phyloP scores from a whole-genome alignment of 306 rosid genomes.

The Luffa acutangula region DNA sequence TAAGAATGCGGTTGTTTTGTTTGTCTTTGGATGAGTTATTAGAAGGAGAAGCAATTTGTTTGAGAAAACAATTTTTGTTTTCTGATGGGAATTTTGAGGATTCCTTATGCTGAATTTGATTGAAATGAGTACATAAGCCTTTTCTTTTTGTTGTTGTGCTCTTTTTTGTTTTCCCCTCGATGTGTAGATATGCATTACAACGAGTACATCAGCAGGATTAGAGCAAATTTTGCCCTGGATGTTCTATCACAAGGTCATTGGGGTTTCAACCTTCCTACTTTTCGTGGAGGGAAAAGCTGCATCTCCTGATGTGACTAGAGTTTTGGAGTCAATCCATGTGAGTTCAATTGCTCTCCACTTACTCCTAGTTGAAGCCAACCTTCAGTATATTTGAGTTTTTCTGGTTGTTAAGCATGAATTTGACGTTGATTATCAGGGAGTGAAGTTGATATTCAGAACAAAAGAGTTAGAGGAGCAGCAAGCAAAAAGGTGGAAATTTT shows the following conservation, averaged over 20 bases:
- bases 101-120: neutral
- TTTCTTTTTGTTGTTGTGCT: too few relatives aligned
- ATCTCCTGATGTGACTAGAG: constrained; percentile 59
- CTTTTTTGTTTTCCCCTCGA: too few relatives aligned
- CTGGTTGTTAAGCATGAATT: constrained; percentile 3
- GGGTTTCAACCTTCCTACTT: constrained; percentile 68
- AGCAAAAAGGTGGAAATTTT: constrained; percentile 60
- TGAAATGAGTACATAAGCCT: neutral
- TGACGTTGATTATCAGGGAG: constrained; percentile 51
- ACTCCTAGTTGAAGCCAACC: neutral
- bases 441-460: constrained; percentile 84
- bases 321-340: constrained; percentile 81
- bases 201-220: constrained; percentile 84
- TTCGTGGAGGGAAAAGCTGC: constrained; percentile 98
- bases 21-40: neutral
- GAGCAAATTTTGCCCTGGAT: constrained; percentile 98
- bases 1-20: neutral
- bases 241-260: constrained; percentile 92
- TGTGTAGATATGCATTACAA: constrained; percentile 69
- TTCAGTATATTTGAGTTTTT: constrained; percentile 7
- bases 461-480: constrained; percentile 86
- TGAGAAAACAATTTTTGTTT: neutral
- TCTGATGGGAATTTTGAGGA: neutral
- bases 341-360: constrained; percentile 21
- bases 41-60: neutral